Base-by-base conservation (phyloP, 257 asterid genomes). In the Gentiana straminea region DNA sequence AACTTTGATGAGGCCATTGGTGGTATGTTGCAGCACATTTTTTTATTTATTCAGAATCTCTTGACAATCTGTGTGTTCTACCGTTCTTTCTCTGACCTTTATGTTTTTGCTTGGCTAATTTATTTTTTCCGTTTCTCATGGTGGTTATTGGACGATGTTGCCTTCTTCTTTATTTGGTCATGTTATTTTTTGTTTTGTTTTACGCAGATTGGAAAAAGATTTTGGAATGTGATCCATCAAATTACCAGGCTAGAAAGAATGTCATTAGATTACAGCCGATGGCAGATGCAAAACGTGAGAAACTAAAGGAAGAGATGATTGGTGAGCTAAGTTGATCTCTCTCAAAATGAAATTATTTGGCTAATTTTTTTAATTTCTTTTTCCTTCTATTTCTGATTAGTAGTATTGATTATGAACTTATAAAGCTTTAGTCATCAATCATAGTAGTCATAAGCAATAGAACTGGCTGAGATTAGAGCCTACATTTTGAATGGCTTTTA, bases 221-320 rank as follows among this genome's bases (percentile, higher is more conserved):
- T 71, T 71, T 87, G 72, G 98, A 91, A 67, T 38, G 82, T 79
- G 96, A 91, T 68, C 95, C 80, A 4, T 73, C 87, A 62, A 68
- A 87, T 64, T 75, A 79, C 70, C 94, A 84, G 69, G 96, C 92
- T 62, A 78, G 95, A 83, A 81, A 92, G 72, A 54, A 75, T 62
- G 73, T 85, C 63, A 55, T 76, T 32, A 95, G 93, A 38, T 72
- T 91, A 57, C 84, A 87, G 72, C 96, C 98, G 72, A 55, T 91
- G 66, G 98, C 98, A 11, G 98, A 87, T 63, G 96, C 78, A 66
- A 91, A 91, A 75, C 84, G 98, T 41, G 98, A 91, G 57, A 84
- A 91, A 79, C 81, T 91, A 95, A 87, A 91, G 79, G 98, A 91
- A 71, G 98, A 91, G 78, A 91, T 91, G 98, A 82, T 91, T 59